Conservation (phyloP, 2,329 filamentous ascomycete species). For the Stachybotrys echinatus region DNA sequence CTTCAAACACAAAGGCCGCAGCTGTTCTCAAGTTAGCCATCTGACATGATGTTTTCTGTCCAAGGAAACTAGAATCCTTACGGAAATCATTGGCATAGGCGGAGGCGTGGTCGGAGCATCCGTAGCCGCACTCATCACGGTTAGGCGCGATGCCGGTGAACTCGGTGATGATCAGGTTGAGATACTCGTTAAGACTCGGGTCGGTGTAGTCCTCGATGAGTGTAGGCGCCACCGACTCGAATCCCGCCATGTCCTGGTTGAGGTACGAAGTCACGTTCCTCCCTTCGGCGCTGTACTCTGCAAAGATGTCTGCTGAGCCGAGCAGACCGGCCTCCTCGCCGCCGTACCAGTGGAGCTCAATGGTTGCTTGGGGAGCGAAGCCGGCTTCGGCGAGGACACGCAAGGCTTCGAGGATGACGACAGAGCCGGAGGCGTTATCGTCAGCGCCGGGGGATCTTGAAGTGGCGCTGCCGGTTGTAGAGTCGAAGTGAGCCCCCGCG, state of each 20-base stretch:
- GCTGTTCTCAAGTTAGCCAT: constrained; percentile 15
- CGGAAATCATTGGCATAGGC: constrained; percentile 31
- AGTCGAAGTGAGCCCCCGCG: constrained; percentile 42
- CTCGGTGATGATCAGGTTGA: constrained; percentile 20
- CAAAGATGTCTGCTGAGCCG: constrained; percentile 37
- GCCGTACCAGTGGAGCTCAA: constrained; percentile 49
- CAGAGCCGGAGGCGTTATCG: constrained; percentile 43
- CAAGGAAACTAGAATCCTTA: too few species aligned
- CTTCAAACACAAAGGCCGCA: constrained; percentile 30
- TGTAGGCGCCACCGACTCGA: constrained; percentile 37
- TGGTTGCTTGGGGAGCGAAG: constrained; percentile 36
- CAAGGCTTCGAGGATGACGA: constrained; percentile 41
- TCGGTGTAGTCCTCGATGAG: constrained; percentile 42
- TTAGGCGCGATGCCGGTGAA: constrained; percentile 24
- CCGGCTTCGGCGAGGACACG: constrained; percentile 36
- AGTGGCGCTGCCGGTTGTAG: constrained; percentile 31
- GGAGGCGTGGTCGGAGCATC: constrained; percentile 36
- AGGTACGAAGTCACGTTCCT: constrained; percentile 39
- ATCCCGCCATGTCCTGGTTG: constrained; percentile 48
- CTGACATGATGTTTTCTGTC: too few species aligned
- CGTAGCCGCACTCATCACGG: constrained; percentile 35
- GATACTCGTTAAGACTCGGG: constrained; percentile 32
- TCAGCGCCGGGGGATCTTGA: constrained; percentile 40
- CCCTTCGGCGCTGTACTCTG: constrained; percentile 30
- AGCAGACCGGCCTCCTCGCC: constrained; percentile 44